Evolutionary conservation across 371 early-diverging fungal genomes (phyloP).

Genomic region (Rhizopus sp.): DNA sequence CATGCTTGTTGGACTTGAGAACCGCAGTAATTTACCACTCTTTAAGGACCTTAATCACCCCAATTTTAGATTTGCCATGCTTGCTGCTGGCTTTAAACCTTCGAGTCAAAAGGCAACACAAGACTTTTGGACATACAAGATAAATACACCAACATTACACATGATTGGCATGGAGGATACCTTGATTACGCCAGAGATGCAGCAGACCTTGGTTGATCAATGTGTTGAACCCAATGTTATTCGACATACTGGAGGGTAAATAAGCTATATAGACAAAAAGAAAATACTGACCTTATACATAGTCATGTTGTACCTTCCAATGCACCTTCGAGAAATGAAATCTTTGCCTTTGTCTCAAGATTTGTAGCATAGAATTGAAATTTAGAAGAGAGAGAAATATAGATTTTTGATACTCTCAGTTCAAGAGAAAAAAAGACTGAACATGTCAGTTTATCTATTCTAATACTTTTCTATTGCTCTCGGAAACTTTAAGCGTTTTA

Average conservation of each 20-base stretch:
- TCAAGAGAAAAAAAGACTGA: too few species aligned
- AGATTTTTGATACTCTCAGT: too few species aligned
- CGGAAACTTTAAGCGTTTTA: too few species aligned
- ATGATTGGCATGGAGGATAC: constrained; percentile 67
- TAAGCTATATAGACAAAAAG: background rate
- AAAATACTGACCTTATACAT: constrained; percentile 2
- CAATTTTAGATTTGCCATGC: constrained; percentile 62
- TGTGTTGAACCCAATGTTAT: constrained; percentile 38
- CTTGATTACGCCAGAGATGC: constrained; percentile 50
- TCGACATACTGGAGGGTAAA: constrained; percentile 58
- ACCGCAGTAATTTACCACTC: constrained; percentile 30
- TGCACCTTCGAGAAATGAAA: constrained; percentile 59
- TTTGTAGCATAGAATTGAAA: constrained; percentile 20
- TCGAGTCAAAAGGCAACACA: constrained; percentile 34
- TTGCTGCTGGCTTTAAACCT: constrained; percentile 64
- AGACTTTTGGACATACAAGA: constrained; percentile 38
- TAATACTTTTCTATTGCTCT: too few species aligned
- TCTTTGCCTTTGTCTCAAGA: constrained; percentile 60
- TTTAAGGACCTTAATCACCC: constrained; percentile 43
- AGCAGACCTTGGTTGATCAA: constrained; percentile 40
- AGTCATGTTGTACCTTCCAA: constrained; percentile 73
- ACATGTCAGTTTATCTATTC: too few species aligned
- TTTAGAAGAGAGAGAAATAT: background rate
- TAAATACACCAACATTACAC: constrained; percentile 64
- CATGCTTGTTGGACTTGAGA: constrained; percentile 49